Percentiles rank a stretch among this genome's conserved stretches.
Evolutionary conservation across 2,329 filamentous ascomycete species (phyloP).

Genomic region (Diaporthe amygdali): DNA sequence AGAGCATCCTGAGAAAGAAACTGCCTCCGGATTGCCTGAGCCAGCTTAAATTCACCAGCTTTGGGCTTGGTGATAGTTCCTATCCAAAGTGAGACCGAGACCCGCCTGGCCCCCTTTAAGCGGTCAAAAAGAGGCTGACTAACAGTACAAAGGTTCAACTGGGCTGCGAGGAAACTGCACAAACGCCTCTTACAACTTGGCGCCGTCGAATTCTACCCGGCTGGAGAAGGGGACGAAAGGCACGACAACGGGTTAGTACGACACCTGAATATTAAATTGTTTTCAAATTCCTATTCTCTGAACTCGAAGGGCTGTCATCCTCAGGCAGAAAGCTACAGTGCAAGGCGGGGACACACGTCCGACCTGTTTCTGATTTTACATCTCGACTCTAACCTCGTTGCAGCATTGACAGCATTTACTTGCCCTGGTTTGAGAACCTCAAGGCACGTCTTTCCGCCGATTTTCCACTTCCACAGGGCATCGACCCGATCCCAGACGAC

Average conservation of each 20-base stretch:
- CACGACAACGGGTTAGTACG: conserved; percentile 83
- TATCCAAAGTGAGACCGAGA: conserved; percentile 75
- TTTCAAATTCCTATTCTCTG: background rate
- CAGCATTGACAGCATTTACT: conserved; percentile 81
- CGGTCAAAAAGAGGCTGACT: background rate
- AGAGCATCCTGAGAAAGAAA: conserved; percentile 77
- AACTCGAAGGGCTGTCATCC: background rate
- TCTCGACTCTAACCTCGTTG: background rate
- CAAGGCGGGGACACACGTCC: background rate
- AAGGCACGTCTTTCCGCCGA: conserved; percentile 67
- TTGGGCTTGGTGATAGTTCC: conserved; percentile 93
- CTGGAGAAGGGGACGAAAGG: conserved; percentile 91
- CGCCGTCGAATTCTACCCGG: conserved; percentile 74
- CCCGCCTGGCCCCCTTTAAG: background rate
- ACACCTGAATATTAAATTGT: background rate
- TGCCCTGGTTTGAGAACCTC: conserved; percentile 77
- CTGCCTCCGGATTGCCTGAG: conserved; percentile 73
- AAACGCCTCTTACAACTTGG: conserved; percentile 86
- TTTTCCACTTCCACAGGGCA: conserved; percentile 71
- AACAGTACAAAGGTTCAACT: conserved; percentile 74
- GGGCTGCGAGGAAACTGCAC: conserved; percentile 86
- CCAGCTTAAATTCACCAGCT: conserved; percentile 77
- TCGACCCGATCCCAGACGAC: conserved; percentile 75
- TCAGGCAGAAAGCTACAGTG: background rate
- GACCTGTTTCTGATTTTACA: background rate